Evolutionary conservation across 140 eudicot species (phyloP).

Genomic region (Oenanthe javanica): DNA sequence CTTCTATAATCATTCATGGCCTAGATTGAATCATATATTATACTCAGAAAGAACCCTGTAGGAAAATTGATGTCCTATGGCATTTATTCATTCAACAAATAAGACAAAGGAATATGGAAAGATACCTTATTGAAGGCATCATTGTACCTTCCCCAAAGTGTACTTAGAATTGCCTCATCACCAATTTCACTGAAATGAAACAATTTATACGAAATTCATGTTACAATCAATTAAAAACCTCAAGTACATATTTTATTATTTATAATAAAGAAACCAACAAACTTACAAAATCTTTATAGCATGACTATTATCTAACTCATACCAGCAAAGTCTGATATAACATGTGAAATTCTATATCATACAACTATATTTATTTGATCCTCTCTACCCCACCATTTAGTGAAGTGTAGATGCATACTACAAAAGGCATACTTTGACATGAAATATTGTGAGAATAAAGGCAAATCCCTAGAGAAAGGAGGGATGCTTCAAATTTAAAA

Average conservation of each 20-base stretch:
- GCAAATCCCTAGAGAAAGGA: neutral
- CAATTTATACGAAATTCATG: neutral
- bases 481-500: neutral
- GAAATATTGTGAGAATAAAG: neutral
- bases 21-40: too few relatives aligned
- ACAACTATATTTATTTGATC: neutral
- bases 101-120: neutral
- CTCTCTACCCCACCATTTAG: neutral
- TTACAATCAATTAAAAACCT: neutral
- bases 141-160: conserved; percentile 62
- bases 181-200: conserved; percentile 60
- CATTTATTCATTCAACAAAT: neutral
- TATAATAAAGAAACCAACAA: neutral
- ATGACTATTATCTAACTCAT: neutral
- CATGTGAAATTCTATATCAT: neutral
- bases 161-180: conserved; percentile 65
- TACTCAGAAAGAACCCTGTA: too few relatives aligned
- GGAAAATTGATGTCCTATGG: too few relatives aligned
- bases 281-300: neutral
- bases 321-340: neutral
- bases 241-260: neutral
- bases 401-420: neutral
- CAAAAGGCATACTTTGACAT: neutral
- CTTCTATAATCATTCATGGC: neutral
- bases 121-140: conserved; percentile 66